Evolutionary conservation across 805 yeast genomes (phyloP), one percentile per base, ranked within the genome.

Genomic region (Suhomyces emberorum): DNA sequence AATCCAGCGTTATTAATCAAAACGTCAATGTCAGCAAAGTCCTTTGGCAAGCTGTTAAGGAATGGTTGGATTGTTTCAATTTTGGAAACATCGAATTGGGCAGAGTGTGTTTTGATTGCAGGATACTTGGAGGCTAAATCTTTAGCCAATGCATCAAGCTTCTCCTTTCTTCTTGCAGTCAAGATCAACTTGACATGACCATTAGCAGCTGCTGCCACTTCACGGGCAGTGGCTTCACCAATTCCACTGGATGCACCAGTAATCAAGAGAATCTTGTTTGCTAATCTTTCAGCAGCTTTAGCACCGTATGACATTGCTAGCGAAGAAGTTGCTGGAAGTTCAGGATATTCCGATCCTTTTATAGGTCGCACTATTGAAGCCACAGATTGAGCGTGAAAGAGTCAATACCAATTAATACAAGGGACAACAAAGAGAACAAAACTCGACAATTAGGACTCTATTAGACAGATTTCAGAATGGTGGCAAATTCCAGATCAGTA

Each of bases 201-300:
- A 32, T 76, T 68, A 15, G 91, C 70, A 11, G 88, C 86, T 15
- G 69, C 79, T 28, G 96, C 93, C 47, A 87, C 79, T 57, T 89
- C 95, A 31, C 72, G 61, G 11, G 97, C 98, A 8, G 96, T 88
- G 36, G 95, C 93, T 47, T 78, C 79, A 9, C 98, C 98, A 52
- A 91, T 91, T 38, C 98, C 98, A 11, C 96, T 80, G 17, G 96
- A 86, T 6, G 98, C 98, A 44, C 98, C 98, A n/a, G 98, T 87
- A 52, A 91, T 83, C 28, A 91, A 74, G 21, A 87, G 73, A 14
- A 81, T 78, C 57, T 91, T 89, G 32, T 83, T 83, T 15, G 83
- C 79, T 22, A 91, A 70, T 57, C 96, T 76, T 57, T 81, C 81
- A 28, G 89, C 86, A 35, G 95, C 93, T 54, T 70, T 75, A 34